Base-by-base conservation (phyloP, 208 protist genomes). In the Endotrypanum monterogeii region DNA sequence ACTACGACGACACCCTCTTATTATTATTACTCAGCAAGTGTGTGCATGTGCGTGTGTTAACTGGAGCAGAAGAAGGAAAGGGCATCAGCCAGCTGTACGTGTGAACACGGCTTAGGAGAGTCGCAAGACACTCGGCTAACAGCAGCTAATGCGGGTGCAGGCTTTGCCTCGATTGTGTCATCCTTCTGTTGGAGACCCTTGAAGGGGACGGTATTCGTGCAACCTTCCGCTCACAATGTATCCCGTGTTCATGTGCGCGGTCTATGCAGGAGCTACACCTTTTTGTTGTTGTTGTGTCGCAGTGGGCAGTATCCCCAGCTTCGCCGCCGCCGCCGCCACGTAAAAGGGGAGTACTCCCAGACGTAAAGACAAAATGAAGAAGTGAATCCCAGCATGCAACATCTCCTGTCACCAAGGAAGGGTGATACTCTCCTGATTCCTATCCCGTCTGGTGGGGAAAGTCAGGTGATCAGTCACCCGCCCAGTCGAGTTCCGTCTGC, bases 401-500 rank as follows among this genome's bases (percentile, higher is more conserved):
- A 5, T 28, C 54, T 32, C 23, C 23, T 28, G 54, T 57, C 54
- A 14, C 16, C 11, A 57, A 57, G 25, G 25, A 14, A 57, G 54
- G n/a, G 54, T 32, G 54, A 57, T 5, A 20, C 11, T 48, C 44
- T 11, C 44, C 44, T n/a, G n/a, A n/a, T n/a, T n/a, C n/a, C n/a
- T n/a, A n/a, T n/a, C n/a, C n/a, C n/a, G n/a, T n/a, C n/a, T n/a
- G n/a, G n/a, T n/a, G n/a, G n/a, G n/a, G n/a, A n/a, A n/a, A n/a
- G n/a, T n/a, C n/a, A n/a, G n/a, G n/a, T n/a, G n/a, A 5, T 48
- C 8, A 48, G 5, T 14, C 44, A 48, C 44, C 44, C 44, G n/a
- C 44, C 44, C 44, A 48, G 12, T 60, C 58, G 54, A 71, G n/a
- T 25, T 71, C 60, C 55, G 71, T 71, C 8, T 46, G 30, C 60